These are phyloP conservation scores for Pelargonium myrrhifolium DNA, from an alignment of 441 rosid species.

Conservation along the genomic window DNA sequence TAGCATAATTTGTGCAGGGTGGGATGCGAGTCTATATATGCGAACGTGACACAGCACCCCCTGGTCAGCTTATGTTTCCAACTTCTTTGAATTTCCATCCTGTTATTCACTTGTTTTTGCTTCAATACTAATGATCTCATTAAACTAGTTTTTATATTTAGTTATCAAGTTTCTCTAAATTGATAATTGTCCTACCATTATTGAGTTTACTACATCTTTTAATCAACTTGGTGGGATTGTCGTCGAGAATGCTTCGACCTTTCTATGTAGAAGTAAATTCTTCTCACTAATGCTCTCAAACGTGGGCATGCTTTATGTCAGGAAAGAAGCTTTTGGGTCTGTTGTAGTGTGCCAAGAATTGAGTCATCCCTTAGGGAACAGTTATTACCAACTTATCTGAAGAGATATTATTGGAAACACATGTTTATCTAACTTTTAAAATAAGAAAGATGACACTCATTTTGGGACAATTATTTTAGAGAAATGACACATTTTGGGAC, in stretches of 20 bases:
- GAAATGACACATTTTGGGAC: no score
- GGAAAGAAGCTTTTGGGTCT: neutral
- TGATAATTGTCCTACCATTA: neutral
- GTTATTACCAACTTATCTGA: no score
- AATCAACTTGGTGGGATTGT: neutral
- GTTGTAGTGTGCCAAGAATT: neutral
- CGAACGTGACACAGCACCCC: slow-evolving; percentile 82
- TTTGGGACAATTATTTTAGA: no score
- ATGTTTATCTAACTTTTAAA: no score
- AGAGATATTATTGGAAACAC: no score
- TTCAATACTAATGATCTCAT: neutral
- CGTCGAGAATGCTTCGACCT: neutral
- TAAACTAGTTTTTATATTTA: neutral
- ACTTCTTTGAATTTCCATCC: neutral
- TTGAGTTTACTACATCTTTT: neutral
- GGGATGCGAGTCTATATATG: slow-evolving; percentile 69
- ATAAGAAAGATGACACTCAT: neutral
- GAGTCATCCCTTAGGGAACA: no score
- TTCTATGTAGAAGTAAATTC: neutral
- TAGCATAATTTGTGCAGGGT: slow-evolving; percentile 45
- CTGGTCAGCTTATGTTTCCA: slow-evolving; percentile 39
- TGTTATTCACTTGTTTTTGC: neutral
- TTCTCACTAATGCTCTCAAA: neutral
- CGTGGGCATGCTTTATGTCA: neutral
- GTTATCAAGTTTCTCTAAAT: neutral